Percentiles rank a stretch among this genome's conserved stretches.
These are phyloP conservation scores for Argentina anserina DNA, from an alignment of 306 rosid species.

Conservation along the genomic window DNA sequence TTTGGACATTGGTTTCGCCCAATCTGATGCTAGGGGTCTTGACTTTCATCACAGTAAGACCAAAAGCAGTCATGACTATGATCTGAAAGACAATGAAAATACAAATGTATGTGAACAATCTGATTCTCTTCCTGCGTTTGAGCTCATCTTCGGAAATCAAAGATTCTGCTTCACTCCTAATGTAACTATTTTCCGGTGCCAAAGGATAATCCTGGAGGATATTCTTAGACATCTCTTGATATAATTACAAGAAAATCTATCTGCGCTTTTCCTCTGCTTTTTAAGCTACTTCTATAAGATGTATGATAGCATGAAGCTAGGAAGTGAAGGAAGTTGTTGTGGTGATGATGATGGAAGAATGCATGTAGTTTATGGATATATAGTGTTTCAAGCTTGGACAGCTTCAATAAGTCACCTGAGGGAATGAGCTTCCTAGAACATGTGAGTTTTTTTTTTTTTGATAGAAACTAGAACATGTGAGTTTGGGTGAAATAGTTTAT, in stretches of 20 bases:
- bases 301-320: background rate
- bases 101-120: slow-evolving; percentile 8
- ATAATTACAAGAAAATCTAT: too few species aligned
- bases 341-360: background rate
- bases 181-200: slow-evolving; percentile 24
- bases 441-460: too few species aligned
- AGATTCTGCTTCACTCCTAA: slow-evolving; percentile 21
- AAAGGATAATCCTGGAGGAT: slow-evolving; percentile 21
- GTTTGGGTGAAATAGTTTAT: background rate
- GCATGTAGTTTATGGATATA: slow-evolving; percentile 12
- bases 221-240: slow-evolving; percentile 25
- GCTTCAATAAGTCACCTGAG: background rate
- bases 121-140: slow-evolving; percentile 19
- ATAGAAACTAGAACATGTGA: too few species aligned
- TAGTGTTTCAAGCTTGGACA: background rate
- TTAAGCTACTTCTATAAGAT: background rate
- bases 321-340: background rate
- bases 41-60: slow-evolving; percentile 22
- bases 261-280: background rate
- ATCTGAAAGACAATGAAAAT: slow-evolving; percentile 26
- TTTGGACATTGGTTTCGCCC: background rate
- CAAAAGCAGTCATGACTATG: slow-evolving; percentile 16
- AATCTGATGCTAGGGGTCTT: slow-evolving; percentile 28
- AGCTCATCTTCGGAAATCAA: slow-evolving; percentile 1
- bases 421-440: slow-evolving; percentile 10